Evolutionary conservation across 805 yeast genomes (phyloP), one percentile per base, ranked within the genome.

Genomic region (Priceomyces haplophilus): DNA sequence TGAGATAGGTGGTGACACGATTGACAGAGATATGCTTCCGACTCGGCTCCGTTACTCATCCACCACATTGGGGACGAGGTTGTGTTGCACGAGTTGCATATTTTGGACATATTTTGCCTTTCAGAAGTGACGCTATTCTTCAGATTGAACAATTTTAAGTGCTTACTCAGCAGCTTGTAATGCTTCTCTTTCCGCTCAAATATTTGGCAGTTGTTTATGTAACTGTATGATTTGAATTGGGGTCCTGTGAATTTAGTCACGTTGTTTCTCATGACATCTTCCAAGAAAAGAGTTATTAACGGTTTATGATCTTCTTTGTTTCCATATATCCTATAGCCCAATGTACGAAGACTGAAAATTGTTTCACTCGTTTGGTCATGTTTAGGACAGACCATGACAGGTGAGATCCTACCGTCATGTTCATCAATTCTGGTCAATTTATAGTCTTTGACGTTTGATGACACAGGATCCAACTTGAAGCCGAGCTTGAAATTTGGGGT

Each of bases 401-500:
- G 83, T 19, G 52, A 54, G 7, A 79, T 58, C 30, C 51, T 67
- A 1, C 83, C 83, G 15, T 48, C 38, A 1, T 49, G 25, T 1
- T 47, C 56, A 3, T 59, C 63, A 11, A 67, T 49, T 30, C 51
- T 59, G 7, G 58, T 50, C 4, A 34, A 40, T 49, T 38, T 59
- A 7, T 49, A 23, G 31, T 61, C 69, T 21, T 53, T 52, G 1
- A 41, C 47, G 7, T 39, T 51, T 2, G 40, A 35, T 53, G 56
- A 13, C 53, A 53, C 20, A 57, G 47, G 17, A 52, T 51, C 55
- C 4, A 80, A 49, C 36, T 64, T 67, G 51, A 85, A 83, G 2
- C 90, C 91, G 37, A 81, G 47, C 43, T 60, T 58, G 50, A 64
- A 70, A n/a, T 67, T 66, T 0, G 65, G 56, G 4, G 67, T 55